A percentile compares a stretch with the other conserved stretches of the same genome.
Evolutionary conservation across 2,329 filamentous ascomycete genomes (phyloP).

Genomic region (Cordyceps javanica): DNA sequence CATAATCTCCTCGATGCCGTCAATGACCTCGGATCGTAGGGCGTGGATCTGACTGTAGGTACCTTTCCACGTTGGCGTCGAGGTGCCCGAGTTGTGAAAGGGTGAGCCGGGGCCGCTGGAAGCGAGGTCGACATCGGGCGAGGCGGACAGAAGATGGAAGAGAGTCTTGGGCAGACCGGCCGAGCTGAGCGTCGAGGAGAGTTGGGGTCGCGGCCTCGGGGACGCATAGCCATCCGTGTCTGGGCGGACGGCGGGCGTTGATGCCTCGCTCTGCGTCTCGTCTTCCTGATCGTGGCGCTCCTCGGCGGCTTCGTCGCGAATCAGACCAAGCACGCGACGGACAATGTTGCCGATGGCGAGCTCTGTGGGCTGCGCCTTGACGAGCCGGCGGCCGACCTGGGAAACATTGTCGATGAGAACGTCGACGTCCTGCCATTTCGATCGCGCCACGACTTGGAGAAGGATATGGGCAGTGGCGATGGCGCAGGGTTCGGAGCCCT

Average conservation of each 20-base stretch:
- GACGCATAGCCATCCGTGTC: conserved; percentile 24
- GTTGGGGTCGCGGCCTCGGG: conserved; percentile 53
- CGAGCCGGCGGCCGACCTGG: conserved; percentile 69
- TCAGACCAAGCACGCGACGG: conserved; percentile 79
- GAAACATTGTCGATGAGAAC: conserved; percentile 76
- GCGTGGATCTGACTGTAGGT: conserved; percentile 51
- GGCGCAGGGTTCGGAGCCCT: conserved; percentile 80
- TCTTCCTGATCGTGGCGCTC: conserved; percentile 60
- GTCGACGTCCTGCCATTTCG: conserved; percentile 70
- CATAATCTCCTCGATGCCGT: conserved; percentile 91
- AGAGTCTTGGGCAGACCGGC: conserved; percentile 69
- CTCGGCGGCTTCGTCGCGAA: conserved; percentile 84
- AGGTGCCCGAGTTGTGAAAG: conserved; percentile 41
- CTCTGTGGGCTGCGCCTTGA: conserved; percentile 80
- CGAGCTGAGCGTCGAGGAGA: conserved; percentile 48
- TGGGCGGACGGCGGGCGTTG: conserved; percentile 29
- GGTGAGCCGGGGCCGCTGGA: conserved; percentile 37
- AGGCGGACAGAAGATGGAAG: conserved; percentile 79
- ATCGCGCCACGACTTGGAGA: conserved; percentile 75
- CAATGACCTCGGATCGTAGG: conserved; percentile 82
- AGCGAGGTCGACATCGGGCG: conserved; percentile 41
- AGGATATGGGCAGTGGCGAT: conserved; percentile 87
- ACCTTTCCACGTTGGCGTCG: conserved; percentile 38
- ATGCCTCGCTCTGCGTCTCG: conserved; percentile 51
- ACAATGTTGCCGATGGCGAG: conserved; percentile 94